Conservation (phyloP, 2,329 filamentous ascomycete species). For the Curvularia verruculosa region DNA sequence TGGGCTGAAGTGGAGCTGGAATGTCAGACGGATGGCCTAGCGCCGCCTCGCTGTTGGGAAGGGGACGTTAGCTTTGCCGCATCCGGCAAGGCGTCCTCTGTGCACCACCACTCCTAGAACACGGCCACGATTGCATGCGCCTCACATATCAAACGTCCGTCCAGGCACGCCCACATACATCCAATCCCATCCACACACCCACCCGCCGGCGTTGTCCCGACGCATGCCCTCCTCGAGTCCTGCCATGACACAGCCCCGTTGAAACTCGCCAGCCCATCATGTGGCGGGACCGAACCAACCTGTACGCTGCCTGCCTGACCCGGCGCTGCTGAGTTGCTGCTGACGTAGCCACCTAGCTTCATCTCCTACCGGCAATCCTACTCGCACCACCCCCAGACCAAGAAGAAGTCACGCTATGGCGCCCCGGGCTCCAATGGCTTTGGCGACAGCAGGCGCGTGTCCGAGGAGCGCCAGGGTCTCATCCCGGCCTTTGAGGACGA, state of each 20-base stretch:
- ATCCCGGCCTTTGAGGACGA: conserved; percentile 83
- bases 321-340: conserved; percentile 19
- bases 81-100: conserved; percentile 17
- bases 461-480: conserved; percentile 78
- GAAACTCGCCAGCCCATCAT: conserved; percentile 60
- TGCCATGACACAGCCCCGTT: conserved; percentile 42
- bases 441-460: conserved; percentile 51
- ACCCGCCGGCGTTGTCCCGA: not conserved
- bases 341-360: conserved; percentile 67
- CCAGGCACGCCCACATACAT: not conserved
- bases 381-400: conserved; percentile 78
- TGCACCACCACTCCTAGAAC: conserved; percentile 11
- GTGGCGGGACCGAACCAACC: conserved; percentile 99
- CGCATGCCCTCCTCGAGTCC: conserved; percentile 6
- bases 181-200: not conserved
- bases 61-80: conserved; percentile 19
- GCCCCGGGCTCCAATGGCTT: conserved; percentile 62
- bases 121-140: conserved; percentile 14
- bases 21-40: conserved; percentile 28
- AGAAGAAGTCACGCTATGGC: conserved; percentile 72
- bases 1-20: conserved; percentile 29
- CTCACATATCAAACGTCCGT: conserved; percentile 4
- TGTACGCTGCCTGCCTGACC: conserved; percentile 65
- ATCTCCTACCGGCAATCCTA: conserved; percentile 99
- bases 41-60: conserved; percentile 26